Evolutionary conservation across 2,329 filamentous ascomycete species (phyloP).

Genomic region (Beauveria sp.): DNA sequence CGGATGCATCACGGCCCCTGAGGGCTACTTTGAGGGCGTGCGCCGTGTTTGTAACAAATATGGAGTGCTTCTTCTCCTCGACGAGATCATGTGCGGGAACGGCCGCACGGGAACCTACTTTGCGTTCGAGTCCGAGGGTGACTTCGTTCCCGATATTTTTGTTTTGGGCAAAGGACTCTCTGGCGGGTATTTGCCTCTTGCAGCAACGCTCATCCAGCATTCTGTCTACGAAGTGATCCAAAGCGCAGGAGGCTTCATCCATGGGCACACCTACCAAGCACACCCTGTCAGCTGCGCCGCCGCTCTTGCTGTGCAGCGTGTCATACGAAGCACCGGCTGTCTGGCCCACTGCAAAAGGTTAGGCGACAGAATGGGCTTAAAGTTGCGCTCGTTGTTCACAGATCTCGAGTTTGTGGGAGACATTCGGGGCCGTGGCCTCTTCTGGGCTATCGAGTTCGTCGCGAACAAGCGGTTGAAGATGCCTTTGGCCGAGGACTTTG

Average conservation of each 20-base stretch:
- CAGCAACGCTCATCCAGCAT: not conserved
- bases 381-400: not conserved
- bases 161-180: not conserved
- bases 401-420: conserved; percentile 19
- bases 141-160: conserved; percentile 50
- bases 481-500: not conserved
- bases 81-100: conserved; percentile 61
- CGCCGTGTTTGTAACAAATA: conserved; percentile 60
- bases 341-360: conserved; percentile 11
- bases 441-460: conserved; percentile 19
- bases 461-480: not conserved
- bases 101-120: conserved; percentile 50
- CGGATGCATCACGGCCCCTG: conserved; percentile 55
- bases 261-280: conserved; percentile 5
- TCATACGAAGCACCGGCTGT: conserved; percentile 35
- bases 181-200: not conserved
- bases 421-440: conserved; percentile 22
- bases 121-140: conserved; percentile 52
- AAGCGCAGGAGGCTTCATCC: not conserved
- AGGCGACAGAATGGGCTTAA: not conserved
- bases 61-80: conserved; percentile 67
- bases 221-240: not conserved
- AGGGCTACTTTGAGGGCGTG: conserved; percentile 63
- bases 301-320: conserved; percentile 25
- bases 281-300: conserved; percentile 16